Conservation (phyloP, 306 rosid genomes). For the Inga oerstediana region DNA sequence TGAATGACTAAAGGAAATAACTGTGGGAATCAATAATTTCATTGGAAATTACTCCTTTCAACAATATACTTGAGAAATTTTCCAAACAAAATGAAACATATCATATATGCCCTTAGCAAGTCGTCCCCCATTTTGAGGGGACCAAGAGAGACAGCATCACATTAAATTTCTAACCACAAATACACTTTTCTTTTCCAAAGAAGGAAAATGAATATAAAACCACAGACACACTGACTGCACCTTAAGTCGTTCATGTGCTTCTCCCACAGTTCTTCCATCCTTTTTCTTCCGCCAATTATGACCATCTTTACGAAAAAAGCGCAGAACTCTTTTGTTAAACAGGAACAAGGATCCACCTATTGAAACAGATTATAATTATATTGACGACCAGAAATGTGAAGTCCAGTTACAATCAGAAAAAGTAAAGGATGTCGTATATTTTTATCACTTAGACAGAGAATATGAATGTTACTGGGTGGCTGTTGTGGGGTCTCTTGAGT, state of each 20-base stretch:
- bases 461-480: slow-evolving; percentile 60
- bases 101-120: background rate
- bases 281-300: slow-evolving; percentile 93
- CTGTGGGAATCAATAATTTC: background rate
- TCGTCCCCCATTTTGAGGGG: background rate
- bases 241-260: slow-evolving; percentile 98
- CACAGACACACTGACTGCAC: slow-evolving; percentile 40
- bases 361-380: slow-evolving; percentile 22
- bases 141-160: background rate
- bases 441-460: slow-evolving; percentile 9
- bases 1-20: background rate
- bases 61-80: slow-evolving; percentile 11
- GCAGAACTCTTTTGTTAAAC: slow-evolving; percentile 84
- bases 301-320: slow-evolving; percentile 96
- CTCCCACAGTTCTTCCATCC: slow-evolving; percentile 87
- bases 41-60: background rate
- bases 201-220: slow-evolving; percentile 19
- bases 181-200: background rate
- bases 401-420: slow-evolving; percentile 1
- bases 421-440: slow-evolving; percentile 5
- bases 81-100: background rate
- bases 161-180: background rate
- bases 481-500: slow-evolving; percentile 56
- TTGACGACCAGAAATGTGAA: slow-evolving; percentile 10
- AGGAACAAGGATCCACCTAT: slow-evolving; percentile 88